Evolutionary conservation across 2,329 filamentous ascomycete genomes (phyloP), one percentile per base, ranked within the genome.

Genomic region (Alternaria dauci): DNA sequence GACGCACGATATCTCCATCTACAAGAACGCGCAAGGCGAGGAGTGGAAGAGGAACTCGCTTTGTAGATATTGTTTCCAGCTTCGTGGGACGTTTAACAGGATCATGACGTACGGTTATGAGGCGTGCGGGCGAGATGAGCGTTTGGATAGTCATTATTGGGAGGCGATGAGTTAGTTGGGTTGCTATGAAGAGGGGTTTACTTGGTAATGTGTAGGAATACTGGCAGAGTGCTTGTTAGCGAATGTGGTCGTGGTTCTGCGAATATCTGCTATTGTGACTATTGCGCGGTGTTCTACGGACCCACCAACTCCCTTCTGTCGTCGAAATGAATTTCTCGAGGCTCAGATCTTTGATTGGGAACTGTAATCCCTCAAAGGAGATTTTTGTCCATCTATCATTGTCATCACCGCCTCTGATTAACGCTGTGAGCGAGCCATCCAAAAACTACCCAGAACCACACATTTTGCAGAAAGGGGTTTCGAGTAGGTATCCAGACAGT

Each of bases 71-170:
- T 77, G 75, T 30, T 77, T 74, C 43, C 67, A 70, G 11, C 59
- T 38, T 8, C 64, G 70, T 12, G 74, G 74, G 18, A 55, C 50
- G 20, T 76, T 75, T 58, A 61, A 67, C 34, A 64, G 63, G 5
- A 61, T 76, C 2, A 50, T 64, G 8, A 48, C 51, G 47, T 50
- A 71, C 47, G 73, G 70, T 43, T 77, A 71, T 54, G 72, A 73
- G 64, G 48, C 62, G 47, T 77, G 75, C 56, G 72, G 70, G 39
- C 51, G 62, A 9, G 61, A 67, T 8, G 67, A 74, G 23, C 55
- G 62, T 25, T 57, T 77, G 41, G 61, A 74, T n/a, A 69, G 69
- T 18, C 69, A 74, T 51, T 75, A 73, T 36, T 77, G 71, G 74
- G 69, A 76, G 47, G 30, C 44, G 44, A 30, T 42, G 20, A 20